Conservation (phyloP, 768 basidiomycete species). For the Coprinopsis sp. region DNA sequence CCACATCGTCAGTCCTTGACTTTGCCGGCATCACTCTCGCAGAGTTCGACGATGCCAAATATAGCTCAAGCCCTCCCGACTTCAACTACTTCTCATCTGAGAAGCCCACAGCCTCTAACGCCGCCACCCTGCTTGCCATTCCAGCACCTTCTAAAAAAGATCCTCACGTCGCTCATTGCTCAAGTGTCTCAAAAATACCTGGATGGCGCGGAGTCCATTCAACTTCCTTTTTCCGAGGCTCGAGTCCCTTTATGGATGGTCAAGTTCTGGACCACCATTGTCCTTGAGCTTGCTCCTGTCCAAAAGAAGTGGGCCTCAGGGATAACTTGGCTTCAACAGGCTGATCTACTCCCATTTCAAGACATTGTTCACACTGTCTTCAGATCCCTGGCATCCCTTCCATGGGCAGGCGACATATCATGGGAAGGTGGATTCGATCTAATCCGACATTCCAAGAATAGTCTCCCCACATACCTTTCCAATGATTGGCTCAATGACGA, state of each 20-base stretch:
- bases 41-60: not conserved
- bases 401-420: not conserved
- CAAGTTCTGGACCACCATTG: not conserved
- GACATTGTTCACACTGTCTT: constrained; percentile 16
- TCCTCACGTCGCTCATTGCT: not conserved
- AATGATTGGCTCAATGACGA: constrained; percentile 14
- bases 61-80: not conserved
- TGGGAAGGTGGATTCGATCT: not conserved
- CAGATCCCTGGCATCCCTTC: not conserved
- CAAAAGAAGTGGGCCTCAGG: not conserved
- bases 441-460: not conserved
- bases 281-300: not conserved
- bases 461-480: constrained; percentile 12
- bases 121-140: not conserved
- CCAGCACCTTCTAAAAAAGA: not conserved
- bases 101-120: not conserved
- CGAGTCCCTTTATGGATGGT: not conserved
- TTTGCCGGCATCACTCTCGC: not conserved
- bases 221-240: not conserved
- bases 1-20: not conserved
- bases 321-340: not conserved
- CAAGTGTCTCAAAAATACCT: not conserved
- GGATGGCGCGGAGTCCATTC: not conserved
- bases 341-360: not conserved
- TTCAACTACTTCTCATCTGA: not conserved